phyloP scores from a whole-genome alignment of 495 filamentous ascomycete genomes.

The Lophium mytilinum region DNA sequence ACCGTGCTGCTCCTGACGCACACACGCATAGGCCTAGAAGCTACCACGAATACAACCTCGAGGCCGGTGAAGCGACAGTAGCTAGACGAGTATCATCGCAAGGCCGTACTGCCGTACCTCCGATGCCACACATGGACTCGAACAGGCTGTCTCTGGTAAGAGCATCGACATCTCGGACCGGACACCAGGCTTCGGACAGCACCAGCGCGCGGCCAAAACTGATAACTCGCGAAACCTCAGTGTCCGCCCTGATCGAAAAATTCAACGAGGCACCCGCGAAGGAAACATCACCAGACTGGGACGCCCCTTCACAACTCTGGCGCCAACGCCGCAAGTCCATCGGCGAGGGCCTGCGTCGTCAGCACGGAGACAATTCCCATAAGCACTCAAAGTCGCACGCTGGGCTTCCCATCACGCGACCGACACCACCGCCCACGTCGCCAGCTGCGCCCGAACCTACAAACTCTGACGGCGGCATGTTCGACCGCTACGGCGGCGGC shows the following conservation, averaged over 20 bases:
- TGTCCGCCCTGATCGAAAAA: conserved; percentile 16
- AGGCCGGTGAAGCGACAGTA: conserved; percentile 7
- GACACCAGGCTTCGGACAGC: neutral
- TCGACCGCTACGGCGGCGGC: conserved; percentile 38
- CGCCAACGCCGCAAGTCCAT: conserved; percentile 24
- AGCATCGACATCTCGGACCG: neutral
- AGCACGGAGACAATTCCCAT: neutral
- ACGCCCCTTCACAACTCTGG: conserved; percentile 20
- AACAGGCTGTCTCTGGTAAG: neutral
- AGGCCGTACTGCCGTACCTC: conserved; percentile 19
- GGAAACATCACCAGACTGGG: conserved; percentile 14
- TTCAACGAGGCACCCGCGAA: conserved; percentile 6
- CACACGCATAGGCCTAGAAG: conserved; percentile 17
- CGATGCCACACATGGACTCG: conserved; percentile 22
- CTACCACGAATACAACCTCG: conserved; percentile 18
- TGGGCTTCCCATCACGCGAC: neutral
- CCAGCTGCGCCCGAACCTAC: neutral
- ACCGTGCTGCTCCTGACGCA: conserved; percentile 16
- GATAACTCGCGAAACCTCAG: conserved; percentile 6
- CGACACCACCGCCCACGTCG: neutral
- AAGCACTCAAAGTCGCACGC: neutral
- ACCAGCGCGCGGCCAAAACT: conserved; percentile 4
- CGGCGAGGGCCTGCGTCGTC: conserved; percentile 15
- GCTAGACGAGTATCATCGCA: conserved; percentile 1
- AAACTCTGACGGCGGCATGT: conserved; percentile 3